Evolutionary conservation across 2,329 filamentous ascomycete species (phyloP), one percentile per base, ranked within the genome.

Genomic region (Pyricularia grisea): DNA sequence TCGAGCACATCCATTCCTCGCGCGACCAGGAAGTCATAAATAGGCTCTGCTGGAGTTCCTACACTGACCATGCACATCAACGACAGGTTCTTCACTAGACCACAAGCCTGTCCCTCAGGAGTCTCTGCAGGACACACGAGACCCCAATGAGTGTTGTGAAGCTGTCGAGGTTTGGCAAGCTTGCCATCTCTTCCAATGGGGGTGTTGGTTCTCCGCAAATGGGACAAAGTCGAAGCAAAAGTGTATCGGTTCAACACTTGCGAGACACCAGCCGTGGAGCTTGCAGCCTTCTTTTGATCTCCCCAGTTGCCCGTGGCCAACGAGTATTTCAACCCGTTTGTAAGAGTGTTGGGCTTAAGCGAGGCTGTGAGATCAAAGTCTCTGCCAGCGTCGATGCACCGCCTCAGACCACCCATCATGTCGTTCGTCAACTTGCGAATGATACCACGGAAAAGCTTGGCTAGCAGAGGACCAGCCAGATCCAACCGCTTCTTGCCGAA

Each of bases 131-230:
- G 95, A 79, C 95, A 99, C 23, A 99, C 94, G 74, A 98, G 83
- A 72, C 95, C 95, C 95, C 95, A 99, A 77, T 99, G 95, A 7
- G 94, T 98, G 79, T 98, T 98, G 84, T 99, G 95, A 72, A 99
- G 86, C 81, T 99, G 96, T 70, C 95, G 92, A 58, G 95, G 95
- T 80, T 99, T 99, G 60, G 96, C 96, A 73, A 99, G 91, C 80
- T 99, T 99, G 73, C 95, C 96, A 80, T 99, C 96, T 82, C 96
- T 89, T 71, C 96, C 95, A 72, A 99, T 97, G 0, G 95, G 95
- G 0, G 96, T 99, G 79, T 99, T 99, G 68, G 96, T 99, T 76
- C 95, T 90, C 75, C 96, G 90, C 80, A 99, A 86, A 90, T 99
- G 96, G 23, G 95, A 99, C 63, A 99, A 81, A 0, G 94, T 98